These are phyloP conservation scores for Ophioceras dolichostomum DNA, from an alignment of 2,329 filamentous ascomycete genomes.

Conservation along the genomic window DNA sequence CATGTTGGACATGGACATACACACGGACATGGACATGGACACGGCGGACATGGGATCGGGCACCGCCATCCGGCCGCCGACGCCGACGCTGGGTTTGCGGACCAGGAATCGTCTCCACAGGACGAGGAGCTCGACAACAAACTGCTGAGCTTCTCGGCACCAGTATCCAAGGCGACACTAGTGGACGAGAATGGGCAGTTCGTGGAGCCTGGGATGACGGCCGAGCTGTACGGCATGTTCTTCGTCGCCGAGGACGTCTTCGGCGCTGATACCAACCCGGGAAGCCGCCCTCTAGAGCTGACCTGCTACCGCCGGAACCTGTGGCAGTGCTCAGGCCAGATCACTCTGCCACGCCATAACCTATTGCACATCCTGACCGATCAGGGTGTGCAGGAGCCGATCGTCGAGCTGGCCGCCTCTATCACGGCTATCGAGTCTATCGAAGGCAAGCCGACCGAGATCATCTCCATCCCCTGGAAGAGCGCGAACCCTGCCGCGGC, in stretches of 20 bases:
- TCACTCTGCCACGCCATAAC: slow-evolving; percentile 54
- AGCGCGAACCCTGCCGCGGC: slow-evolving; percentile 41
- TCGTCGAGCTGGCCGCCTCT: slow-evolving; percentile 66
- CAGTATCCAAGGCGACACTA: slow-evolving; percentile 45
- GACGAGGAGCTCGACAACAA: slow-evolving; percentile 47
- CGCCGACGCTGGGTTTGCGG: slow-evolving; percentile 54
- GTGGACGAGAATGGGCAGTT: slow-evolving; percentile 54
- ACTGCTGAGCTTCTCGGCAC: slow-evolving; percentile 60
- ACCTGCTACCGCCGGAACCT: slow-evolving; percentile 93
- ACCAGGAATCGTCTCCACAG: slow-evolving; percentile 39
- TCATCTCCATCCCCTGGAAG: slow-evolving; percentile 96
- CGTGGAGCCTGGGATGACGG: slow-evolving; percentile 53
- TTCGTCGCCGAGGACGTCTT: slow-evolving; percentile 77
- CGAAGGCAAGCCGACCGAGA: slow-evolving; percentile 82
- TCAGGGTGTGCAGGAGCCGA: slow-evolving; percentile 64
- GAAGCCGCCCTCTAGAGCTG: slow-evolving; percentile 54
- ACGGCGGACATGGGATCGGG: slow-evolving; percentile 30
- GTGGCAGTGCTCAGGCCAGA: slow-evolving; percentile 85
- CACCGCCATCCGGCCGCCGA: slow-evolving; percentile 46
- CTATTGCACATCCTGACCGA: slow-evolving; percentile 58
- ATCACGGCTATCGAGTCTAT: slow-evolving; percentile 86
- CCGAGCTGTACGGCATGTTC: slow-evolving; percentile 80
- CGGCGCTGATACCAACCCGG: slow-evolving; percentile 35
- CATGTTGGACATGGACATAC: neutral
- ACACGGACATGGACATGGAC: slow-evolving; percentile 17